phyloP scores from a whole-genome alignment of 176 grass and related monocot species.

The Puya raimondii region DNA sequence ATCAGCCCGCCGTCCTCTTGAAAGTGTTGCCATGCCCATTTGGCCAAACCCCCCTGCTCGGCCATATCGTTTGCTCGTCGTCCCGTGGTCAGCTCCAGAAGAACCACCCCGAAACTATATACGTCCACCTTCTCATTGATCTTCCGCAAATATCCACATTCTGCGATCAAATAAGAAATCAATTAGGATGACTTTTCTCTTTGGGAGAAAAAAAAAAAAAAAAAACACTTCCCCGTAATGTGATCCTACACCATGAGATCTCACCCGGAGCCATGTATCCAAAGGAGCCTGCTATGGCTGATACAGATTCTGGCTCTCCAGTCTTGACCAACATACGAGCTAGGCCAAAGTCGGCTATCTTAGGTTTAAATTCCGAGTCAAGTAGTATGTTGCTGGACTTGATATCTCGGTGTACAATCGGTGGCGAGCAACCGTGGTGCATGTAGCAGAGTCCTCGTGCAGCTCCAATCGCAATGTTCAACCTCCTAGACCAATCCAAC shows the following conservation, averaged over 20 bases:
- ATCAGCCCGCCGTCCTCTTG: not conserved
- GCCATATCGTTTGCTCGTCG: constrained; percentile 26
- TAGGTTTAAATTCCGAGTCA: constrained; percentile 35
- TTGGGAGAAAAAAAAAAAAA: too few relatives aligned
- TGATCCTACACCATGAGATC: too few relatives aligned
- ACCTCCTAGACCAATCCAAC: constrained; percentile 48
- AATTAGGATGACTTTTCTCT: too few relatives aligned
- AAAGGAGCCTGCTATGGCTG: constrained; percentile 37
- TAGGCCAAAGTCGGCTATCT: constrained; percentile 62
- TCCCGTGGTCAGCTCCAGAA: constrained; percentile 47
- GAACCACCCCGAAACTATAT: constrained; percentile 73
- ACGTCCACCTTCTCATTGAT: constrained; percentile 66
- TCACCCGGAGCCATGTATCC: constrained; percentile 73
- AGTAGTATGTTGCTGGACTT: constrained; percentile 82
- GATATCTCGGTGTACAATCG: constrained; percentile 54
- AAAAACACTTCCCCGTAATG: too few relatives aligned
- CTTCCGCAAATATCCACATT: constrained; percentile 24
- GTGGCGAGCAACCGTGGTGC: constrained; percentile 36
- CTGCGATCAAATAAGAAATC: constrained; percentile 16
- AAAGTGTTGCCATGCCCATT: constrained; percentile 39
- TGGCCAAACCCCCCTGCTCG: constrained; percentile 22
- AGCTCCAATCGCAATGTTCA: constrained; percentile 47
- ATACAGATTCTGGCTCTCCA: constrained; percentile 34
- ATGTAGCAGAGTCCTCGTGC: constrained; percentile 50
- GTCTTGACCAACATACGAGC: constrained; percentile 37